phyloP scores from a whole-genome alignment of 1,284 basidiomycete species.

The Fistulinella cinereoalba region DNA sequence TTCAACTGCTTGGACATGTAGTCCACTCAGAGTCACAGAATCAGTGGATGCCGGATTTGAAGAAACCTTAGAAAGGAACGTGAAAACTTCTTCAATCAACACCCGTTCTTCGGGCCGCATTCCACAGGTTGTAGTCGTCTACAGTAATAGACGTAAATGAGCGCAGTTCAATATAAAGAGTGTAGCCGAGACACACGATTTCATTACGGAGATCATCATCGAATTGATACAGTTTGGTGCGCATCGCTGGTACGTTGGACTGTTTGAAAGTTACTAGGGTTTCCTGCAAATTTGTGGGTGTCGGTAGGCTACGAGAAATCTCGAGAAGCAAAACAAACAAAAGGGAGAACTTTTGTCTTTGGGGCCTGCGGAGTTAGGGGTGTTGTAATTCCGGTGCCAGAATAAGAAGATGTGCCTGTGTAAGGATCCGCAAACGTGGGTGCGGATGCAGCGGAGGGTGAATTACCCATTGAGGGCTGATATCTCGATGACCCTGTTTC shows the following conservation, averaged over 20 bases:
- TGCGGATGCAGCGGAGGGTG: constrained; percentile 13
- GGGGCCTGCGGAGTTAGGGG: constrained; percentile 27
- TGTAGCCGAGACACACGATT: constrained; percentile 46
- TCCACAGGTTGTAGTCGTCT: constrained; percentile 68
- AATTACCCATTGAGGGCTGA: constrained; percentile 12
- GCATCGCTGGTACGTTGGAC: constrained; percentile 86
- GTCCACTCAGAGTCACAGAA: constrained; percentile 35
- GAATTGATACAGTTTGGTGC: constrained; percentile 80
- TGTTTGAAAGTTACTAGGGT: constrained; percentile 77
- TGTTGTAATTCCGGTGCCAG: constrained; percentile 28
- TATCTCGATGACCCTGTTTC: constrained; percentile 37
- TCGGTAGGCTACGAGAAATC: constrained; percentile 2
- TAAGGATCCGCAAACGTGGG: constrained; percentile 40
- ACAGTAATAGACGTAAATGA: too few species aligned
- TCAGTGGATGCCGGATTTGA: constrained; percentile 39
- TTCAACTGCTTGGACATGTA: constrained; percentile 63
- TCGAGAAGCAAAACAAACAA: constrained; percentile 42
- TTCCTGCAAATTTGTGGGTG: constrained; percentile 34
- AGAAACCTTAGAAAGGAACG: constrained; percentile 55
- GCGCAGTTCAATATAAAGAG: too few species aligned
- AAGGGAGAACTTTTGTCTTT: constrained; percentile 51
- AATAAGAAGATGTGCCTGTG: constrained; percentile 41
- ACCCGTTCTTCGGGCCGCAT: constrained; percentile 68
- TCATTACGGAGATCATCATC: constrained; percentile 69
- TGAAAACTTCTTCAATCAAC: constrained; percentile 64